These are phyloP conservation scores for Neofusicoccum laricinum DNA, from an alignment of 2,329 filamentous ascomycete genomes.

Conservation along the genomic window DNA sequence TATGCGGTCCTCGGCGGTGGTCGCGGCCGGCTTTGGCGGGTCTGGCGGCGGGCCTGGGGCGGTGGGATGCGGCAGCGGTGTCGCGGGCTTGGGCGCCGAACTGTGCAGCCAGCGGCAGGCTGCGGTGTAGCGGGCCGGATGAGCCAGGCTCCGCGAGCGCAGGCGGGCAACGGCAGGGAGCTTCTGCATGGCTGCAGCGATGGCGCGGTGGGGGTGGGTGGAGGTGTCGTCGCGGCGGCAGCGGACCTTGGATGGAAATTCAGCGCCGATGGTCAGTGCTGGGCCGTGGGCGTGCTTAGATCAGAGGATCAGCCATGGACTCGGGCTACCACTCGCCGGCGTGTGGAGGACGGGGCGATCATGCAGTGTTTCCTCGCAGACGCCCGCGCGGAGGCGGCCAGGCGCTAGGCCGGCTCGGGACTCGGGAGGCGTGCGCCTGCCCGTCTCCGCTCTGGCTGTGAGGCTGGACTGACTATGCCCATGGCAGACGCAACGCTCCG, in stretches of 20 bases:
- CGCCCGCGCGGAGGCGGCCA: neutral
- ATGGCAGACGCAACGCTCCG: neutral
- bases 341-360: constrained; percentile 12
- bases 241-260: neutral
- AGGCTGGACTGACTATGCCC: constrained; percentile 2
- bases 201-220: neutral
- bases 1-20: constrained; percentile 48
- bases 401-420: neutral
- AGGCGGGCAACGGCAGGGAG: neutral
- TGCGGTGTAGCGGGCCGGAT: neutral
- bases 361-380: neutral
- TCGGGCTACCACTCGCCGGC: neutral
- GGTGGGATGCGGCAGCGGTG: constrained; percentile 56
- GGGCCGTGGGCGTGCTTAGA: neutral
- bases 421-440: neutral
- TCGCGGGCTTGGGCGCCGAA: constrained; percentile 45
- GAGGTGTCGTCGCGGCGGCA: neutral
- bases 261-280: neutral
- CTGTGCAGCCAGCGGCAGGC: constrained; percentile 40
- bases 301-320: constrained; percentile 10
- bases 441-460: neutral
- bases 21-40: constrained; percentile 50
- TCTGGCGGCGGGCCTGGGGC: constrained; percentile 60
- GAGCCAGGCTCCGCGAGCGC: neutral
- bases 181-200: neutral